Evolutionary conservation across 2,329 filamentous ascomycete species (phyloP), one percentile per base, ranked within the genome.

Genomic region (Ophiocordyceps sinensis): DNA sequence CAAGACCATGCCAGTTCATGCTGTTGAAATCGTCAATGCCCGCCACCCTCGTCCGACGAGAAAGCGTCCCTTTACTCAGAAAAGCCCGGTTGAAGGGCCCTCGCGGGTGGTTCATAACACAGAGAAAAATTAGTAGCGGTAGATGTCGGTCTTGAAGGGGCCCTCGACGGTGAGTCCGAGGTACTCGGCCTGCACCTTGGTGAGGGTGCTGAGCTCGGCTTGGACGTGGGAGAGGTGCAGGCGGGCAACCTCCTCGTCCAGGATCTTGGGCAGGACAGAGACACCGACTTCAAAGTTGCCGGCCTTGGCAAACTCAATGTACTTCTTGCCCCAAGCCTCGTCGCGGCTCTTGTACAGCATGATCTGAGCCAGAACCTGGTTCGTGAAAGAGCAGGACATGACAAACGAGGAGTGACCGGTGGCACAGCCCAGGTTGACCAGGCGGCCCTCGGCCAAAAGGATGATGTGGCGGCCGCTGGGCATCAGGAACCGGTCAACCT

Each of bases 381-480:
- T 98, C 78, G 88, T 94, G 83, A 98, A 98, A 50, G 89, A 96
- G 83, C 91, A 98, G 57, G 88, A 95, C 91, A 98, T 96, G 53
- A 98, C 91, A 69, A 98, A 98, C 41, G 89, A 96, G 54, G 88
- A 94, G 83, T 98, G 91, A 54, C 91, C 91, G 50, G 91, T 98
- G 63, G 91, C 91, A 70, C 91, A 98, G 68, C 91, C 91, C 56
- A 98, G 77, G 82, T 98, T 98, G 73, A 98, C 91, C 51, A 98
- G 84, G 75, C 91, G 89, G 56, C 91, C 91, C 75, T 96, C 91
- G 49, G 91, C 91, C 50, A 98, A 80, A 58, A 98, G 87, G 70
- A 98, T 94, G 76, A 98, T 88, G 78, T 96, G 82, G 58, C 85
- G 82, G 70, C 91, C 91, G 70, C 65, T 91, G 66, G 82, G 72